Evolutionary conservation across 768 basidiomycete species (phyloP).

Genomic region (Rickenella mellea): DNA sequence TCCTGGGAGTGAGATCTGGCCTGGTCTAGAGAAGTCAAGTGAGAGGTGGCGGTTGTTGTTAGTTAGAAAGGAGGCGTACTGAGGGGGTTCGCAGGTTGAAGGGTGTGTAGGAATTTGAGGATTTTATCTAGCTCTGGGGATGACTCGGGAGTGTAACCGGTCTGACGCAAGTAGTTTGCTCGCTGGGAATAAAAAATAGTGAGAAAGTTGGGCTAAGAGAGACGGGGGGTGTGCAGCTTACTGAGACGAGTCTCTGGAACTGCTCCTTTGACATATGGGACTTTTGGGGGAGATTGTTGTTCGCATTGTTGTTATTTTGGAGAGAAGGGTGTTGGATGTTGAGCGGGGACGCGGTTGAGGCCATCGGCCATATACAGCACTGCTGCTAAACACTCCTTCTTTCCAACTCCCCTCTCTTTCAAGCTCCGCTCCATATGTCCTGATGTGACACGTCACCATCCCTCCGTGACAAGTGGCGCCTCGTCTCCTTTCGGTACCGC

Average conservation of each 20-base stretch:
- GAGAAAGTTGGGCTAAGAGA: background rate
- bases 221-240: background rate
- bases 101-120: conserved; percentile 24
- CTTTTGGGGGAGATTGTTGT: background rate
- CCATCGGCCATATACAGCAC: background rate
- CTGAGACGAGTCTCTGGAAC: conserved; percentile 5
- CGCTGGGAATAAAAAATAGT: conserved; percentile 23
- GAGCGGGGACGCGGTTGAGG: background rate
- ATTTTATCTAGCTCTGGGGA: conserved; percentile 33
- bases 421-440: background rate
- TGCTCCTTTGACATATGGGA: conserved; percentile 1
- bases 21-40: background rate
- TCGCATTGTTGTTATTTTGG: too few relatives aligned
- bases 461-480: background rate
- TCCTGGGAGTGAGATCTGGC: conserved; percentile 24
- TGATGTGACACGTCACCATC: conserved; percentile 1
- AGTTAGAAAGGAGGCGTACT: conserved; percentile 2
- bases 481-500: background rate
- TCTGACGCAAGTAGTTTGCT: conserved; percentile 29
- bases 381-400: too few relatives aligned
- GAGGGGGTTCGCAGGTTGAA: conserved; percentile 21
- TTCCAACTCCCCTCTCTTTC: background rate
- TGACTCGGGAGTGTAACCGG: conserved; percentile 36
- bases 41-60: background rate
- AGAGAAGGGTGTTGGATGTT: background rate